phyloP scores from a whole-genome alignment of 1,284 basidiomycete genomes.

The Irpex sp. region DNA sequence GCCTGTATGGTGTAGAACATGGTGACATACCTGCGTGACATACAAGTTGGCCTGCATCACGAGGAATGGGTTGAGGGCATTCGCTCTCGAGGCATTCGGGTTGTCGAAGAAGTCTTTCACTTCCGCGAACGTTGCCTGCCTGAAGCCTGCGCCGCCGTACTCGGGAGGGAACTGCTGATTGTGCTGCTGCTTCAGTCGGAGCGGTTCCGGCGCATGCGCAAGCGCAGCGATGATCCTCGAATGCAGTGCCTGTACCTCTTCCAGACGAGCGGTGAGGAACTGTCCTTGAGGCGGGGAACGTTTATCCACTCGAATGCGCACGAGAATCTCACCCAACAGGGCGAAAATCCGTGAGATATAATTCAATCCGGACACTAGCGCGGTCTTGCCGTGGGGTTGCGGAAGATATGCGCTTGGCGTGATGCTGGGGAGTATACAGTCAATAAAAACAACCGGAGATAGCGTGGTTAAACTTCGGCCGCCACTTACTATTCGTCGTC shows the following conservation, averaged over 20 bases:
- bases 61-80: constrained; percentile 81
- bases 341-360: constrained; percentile 85
- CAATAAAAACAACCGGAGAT: constrained; percentile 27
- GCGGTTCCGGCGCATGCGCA: constrained; percentile 64
- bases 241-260: constrained; percentile 77
- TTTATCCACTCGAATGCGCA: constrained; percentile 80
- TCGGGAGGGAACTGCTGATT: constrained; percentile 52
- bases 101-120: constrained; percentile 88
- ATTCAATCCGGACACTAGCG: constrained; percentile 80
- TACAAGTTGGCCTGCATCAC: constrained; percentile 88
- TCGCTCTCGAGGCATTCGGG: constrained; percentile 77
- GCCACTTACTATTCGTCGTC: constrained; percentile 79
- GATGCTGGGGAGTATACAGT: constrained; percentile 46
- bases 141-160: constrained; percentile 64
- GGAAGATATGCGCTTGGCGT: constrained; percentile 76
- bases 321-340: constrained; percentile 77
- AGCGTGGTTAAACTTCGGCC: constrained; percentile 5
- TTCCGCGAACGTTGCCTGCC: constrained; percentile 78
- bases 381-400: constrained; percentile 79
- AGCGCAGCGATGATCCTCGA: constrained; percentile 67
- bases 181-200: constrained; percentile 60
- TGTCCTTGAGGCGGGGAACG: constrained; percentile 79
- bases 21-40: constrained; percentile 67
- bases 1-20: constrained; percentile 3
- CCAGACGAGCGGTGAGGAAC: constrained; percentile 75